Base-by-base conservation (phyloP, 2,329 filamentous ascomycete genomes). In the Iodosphaeria phyllophila region DNA sequence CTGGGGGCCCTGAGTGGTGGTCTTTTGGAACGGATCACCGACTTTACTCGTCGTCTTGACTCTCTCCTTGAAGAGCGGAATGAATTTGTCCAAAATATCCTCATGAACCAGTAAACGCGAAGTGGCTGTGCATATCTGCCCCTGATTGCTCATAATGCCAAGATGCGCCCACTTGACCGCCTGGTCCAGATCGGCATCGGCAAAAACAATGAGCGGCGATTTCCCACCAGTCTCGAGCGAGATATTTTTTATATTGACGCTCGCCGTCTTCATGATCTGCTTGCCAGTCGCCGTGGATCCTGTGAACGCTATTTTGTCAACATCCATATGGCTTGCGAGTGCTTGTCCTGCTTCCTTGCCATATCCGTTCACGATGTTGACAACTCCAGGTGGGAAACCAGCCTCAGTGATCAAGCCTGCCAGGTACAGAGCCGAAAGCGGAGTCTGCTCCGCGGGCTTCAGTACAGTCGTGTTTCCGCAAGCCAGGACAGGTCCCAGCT, bases 281-380 rank as follows among this genome's bases (percentile, higher is more conserved):
- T 67, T 65, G 6, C 72, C 78, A 1, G 76, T 83, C 2, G 55
- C 53, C 0, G 77, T 84, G 4, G 69, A 76, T 19, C 78, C 78
- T 0, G 78, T 84, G 34, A 84, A 86, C 0, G 77, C 74, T 31
- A 86, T 59, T 54, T 84, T 84, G 40, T 79, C 71, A 10, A 86
- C 60, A 20, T 63, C 63, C 13, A 66, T 50, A 41, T 86, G 78
- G 20, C 60, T 57, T 2, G 69, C 72, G 6, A 84, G 57, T 0
- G 74, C 70, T 5, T 69, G 58, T 8, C 78, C 78, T 0, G 74
- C 71, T 18, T 70, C 68, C 14, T 58, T 58, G 14, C 77, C 77
- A 26, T 68, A 59, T 0, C 78, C 78, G 31, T 80, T 80, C 28
- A 82, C 44, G 28, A 84, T 62, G 45, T 84, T 84, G 34, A 84